Evolutionary conservation across 306 rosid genomes (phyloP).

Genomic region (Sicyos baderoa): DNA sequence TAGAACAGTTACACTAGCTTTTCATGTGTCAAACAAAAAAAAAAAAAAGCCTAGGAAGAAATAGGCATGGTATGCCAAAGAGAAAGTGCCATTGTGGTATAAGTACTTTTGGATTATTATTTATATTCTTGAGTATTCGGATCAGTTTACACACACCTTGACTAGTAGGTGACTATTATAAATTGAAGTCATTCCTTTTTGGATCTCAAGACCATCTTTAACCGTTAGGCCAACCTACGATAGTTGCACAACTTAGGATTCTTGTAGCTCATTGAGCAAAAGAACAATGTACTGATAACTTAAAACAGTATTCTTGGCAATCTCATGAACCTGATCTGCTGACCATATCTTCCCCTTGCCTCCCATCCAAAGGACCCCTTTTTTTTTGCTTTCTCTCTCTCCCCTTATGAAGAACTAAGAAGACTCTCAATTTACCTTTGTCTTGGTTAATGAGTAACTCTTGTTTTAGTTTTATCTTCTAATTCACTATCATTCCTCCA

Average conservation of each 20-base stretch:
- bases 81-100: constrained; percentile 3
- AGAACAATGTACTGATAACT: constrained; percentile 10
- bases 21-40: background rate
- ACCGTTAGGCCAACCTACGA: too few species aligned
- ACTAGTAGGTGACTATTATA: too few species aligned
- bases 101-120: background rate
- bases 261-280: constrained; percentile 7
- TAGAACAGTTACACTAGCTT: background rate
- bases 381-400: constrained; percentile 16
- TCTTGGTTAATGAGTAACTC: constrained; percentile 2
- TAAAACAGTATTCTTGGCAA: constrained; percentile 9
- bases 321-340: constrained; percentile 24
- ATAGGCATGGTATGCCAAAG: constrained; percentile 17
- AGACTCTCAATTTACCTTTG: constrained; percentile 1
- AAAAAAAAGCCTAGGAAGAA: constrained; percentile 1
- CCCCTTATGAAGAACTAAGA: too few species aligned
- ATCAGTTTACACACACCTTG: too few species aligned
- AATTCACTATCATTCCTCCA: background rate
- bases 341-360: constrained; percentile 17
- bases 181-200: too few species aligned
- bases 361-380: background rate
- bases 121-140: too few species aligned
- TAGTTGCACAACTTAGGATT: background rate
- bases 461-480: background rate
- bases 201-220: too few species aligned